A percentile compares a stretch with the other conserved stretches of the same genome.
phyloP scores from a whole-genome alignment of 169 alveolate genomes.

The Plasmodium malariae region DNA sequence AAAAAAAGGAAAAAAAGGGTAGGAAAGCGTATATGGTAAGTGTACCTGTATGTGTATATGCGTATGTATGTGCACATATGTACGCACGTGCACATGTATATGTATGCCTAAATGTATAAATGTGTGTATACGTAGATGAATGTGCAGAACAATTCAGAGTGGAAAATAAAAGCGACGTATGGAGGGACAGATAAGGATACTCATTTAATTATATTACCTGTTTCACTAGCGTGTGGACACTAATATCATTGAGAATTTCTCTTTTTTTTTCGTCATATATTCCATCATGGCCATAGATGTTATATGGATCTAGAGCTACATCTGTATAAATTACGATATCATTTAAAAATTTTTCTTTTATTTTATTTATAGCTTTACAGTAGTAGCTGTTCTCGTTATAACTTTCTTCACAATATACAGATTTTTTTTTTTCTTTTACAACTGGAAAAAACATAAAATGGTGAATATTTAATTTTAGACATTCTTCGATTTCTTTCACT shows the following conservation, averaged over 20 bases:
- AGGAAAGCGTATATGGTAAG: background rate
- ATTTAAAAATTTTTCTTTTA: conserved; percentile 77
- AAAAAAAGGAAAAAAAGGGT: background rate
- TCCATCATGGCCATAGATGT: conserved; percentile 84
- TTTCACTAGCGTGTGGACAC: conserved; percentile 79
- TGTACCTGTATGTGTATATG: background rate
- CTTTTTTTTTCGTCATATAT: conserved; percentile 80
- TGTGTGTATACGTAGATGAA: background rate
- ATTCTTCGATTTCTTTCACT: conserved; percentile 81
- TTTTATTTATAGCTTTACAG: conserved; percentile 76
- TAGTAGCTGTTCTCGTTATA: conserved; percentile 79
- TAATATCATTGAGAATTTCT: conserved; percentile 79
- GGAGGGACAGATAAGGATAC: no score
- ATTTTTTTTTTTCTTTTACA: conserved; percentile 77
- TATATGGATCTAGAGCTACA: conserved; percentile 84
- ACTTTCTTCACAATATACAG: conserved; percentile 79
- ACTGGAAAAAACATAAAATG: conserved; percentile 84
- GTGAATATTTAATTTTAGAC: conserved; percentile 77
- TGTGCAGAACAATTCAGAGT: no score
- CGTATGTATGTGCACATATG: background rate
- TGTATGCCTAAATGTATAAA: background rate
- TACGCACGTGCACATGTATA: background rate
- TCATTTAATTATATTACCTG: conserved; percentile 71
- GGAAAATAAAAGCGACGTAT: no score
- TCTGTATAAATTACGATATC: conserved; percentile 80